Percentiles rank a stretch among this genome's conserved stretches.
Evolutionary conservation across 495 filamentous ascomycete genomes (phyloP).

Genomic region (Hypoxylon crocopeplum): DNA sequence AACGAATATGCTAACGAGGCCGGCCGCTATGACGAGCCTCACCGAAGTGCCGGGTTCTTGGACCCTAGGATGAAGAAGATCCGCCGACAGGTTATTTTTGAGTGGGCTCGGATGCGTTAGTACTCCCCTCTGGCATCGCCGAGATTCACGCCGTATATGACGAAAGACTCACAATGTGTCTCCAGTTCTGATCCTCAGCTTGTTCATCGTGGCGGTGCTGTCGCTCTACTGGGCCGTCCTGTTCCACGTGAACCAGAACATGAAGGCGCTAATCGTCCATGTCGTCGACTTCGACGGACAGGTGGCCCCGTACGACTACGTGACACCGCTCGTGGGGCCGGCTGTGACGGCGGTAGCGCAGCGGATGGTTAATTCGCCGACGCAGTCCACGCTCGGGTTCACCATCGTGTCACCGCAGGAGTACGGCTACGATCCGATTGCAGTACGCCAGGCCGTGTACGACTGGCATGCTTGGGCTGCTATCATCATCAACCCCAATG

Average conservation of each 20-base stretch:
- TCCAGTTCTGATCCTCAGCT: slow-evolving; percentile 59
- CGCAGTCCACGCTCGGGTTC: slow-evolving; percentile 55
- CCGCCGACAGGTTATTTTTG: slow-evolving; percentile 50
- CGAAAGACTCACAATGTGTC: slow-evolving; percentile 6
- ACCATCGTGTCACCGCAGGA: slow-evolving; percentile 54
- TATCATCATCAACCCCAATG: slow-evolving; percentile 70
- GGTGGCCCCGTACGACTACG: slow-evolving; percentile 57
- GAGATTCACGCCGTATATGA: background rate
- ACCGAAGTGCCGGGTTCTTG: slow-evolving; percentile 59
- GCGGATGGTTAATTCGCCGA: slow-evolving; percentile 41
- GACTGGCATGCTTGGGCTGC: slow-evolving; percentile 69
- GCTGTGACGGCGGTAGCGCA: slow-evolving; percentile 53
- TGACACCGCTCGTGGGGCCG: slow-evolving; percentile 63
- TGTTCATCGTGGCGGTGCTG: slow-evolving; percentile 62
- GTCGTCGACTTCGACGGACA: slow-evolving; percentile 72
- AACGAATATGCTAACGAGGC: slow-evolving; percentile 15
- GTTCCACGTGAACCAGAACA: slow-evolving; percentile 56
- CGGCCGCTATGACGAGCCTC: slow-evolving; percentile 38
- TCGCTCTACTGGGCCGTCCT: slow-evolving; percentile 69
- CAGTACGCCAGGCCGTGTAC: slow-evolving; percentile 66
- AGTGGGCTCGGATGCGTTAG: slow-evolving; percentile 53
- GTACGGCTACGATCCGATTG: slow-evolving; percentile 65
- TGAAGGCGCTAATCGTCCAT: slow-evolving; percentile 58
- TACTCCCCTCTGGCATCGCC: background rate
- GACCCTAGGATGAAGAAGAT: slow-evolving; percentile 55